These are phyloP conservation scores for Candida odintsovae DNA, from an alignment of 805 yeast species.

Conservation along the genomic window DNA sequence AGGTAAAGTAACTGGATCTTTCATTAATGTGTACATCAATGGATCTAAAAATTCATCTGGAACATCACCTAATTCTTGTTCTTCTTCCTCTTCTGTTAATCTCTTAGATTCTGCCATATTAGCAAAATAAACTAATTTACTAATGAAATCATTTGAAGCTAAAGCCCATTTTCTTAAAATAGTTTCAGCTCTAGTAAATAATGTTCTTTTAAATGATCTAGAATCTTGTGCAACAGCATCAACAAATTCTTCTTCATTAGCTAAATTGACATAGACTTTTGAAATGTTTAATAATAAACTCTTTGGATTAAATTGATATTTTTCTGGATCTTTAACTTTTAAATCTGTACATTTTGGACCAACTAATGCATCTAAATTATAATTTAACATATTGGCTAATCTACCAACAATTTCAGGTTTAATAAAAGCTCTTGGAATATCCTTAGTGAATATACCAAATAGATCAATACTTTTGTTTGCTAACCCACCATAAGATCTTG, in stretches of 20 bases:
- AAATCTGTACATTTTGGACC: conserved; percentile 92
- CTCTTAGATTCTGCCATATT: conserved; percentile 57
- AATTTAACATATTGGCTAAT: conserved; percentile 92
- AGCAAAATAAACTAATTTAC: conserved; percentile 49
- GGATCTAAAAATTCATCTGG: conserved; percentile 98
- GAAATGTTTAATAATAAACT: conserved; percentile 62
- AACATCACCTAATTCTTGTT: conserved; percentile 81
- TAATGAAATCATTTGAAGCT: conserved; percentile 51
- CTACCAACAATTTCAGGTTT: conserved; percentile 90
- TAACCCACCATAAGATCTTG: conserved; percentile 75
- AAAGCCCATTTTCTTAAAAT: conserved; percentile 53
- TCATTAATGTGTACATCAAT: conserved; percentile 91
- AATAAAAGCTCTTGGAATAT: conserved; percentile 81
- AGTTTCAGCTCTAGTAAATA: conserved; percentile 64
- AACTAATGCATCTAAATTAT: conserved; percentile 84
- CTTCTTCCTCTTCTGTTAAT: conserved; percentile 70
- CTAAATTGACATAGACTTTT: conserved; percentile 69
- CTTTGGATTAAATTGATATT: conserved; percentile 79
- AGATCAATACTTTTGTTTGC: conserved; percentile 77
- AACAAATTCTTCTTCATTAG: conserved; percentile 59
- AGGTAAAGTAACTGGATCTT: conserved; percentile 93
- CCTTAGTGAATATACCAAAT: conserved; percentile 75
- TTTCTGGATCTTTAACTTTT: conserved; percentile 78
- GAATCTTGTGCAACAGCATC: conserved; percentile 84
- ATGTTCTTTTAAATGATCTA: conserved; percentile 70